phyloP scores from a whole-genome alignment of 2,329 filamentous ascomycete species.

The Eutypa lata region DNA sequence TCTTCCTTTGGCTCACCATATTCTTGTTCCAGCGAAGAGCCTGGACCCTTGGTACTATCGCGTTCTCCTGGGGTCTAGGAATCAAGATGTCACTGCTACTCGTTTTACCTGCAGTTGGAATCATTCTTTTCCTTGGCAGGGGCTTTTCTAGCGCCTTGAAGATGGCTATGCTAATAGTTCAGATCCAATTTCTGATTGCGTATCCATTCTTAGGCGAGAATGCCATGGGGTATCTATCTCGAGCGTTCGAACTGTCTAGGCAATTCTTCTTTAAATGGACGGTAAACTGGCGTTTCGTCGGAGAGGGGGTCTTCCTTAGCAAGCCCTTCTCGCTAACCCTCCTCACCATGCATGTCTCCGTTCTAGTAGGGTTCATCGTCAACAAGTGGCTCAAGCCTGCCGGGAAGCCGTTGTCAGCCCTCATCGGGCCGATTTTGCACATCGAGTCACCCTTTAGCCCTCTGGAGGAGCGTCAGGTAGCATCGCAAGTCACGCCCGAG shows the following conservation, averaged over 20 bases:
- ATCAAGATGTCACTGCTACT: slow-evolving; percentile 93
- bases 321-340: slow-evolving; percentile 65
- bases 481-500: slow-evolving; percentile 59
- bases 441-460: slow-evolving; percentile 42
- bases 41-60: slow-evolving; percentile 70
- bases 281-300: slow-evolving; percentile 97
- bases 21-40: slow-evolving; percentile 69
- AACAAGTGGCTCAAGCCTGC: slow-evolving; percentile 72
- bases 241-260: slow-evolving; percentile 87
- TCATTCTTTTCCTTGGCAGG: slow-evolving; percentile 71
- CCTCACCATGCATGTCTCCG: slow-evolving; percentile 59
- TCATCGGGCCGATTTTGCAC: slow-evolving; percentile 45
- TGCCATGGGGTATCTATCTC: slow-evolving; percentile 67
- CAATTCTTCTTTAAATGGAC: slow-evolving; percentile 98
- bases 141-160: slow-evolving; percentile 65
- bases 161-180: slow-evolving; percentile 67
- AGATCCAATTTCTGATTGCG: slow-evolving; percentile 69
- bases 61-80: slow-evolving; percentile 78
- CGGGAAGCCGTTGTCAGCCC: slow-evolving; percentile 51
- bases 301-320: slow-evolving; percentile 74
- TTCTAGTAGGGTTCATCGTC: slow-evolving; percentile 65
- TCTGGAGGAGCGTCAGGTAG: slow-evolving; percentile 54
- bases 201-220: slow-evolving; percentile 68
- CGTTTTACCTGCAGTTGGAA: slow-evolving; percentile 73
- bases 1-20: slow-evolving; percentile 82